phyloP scores from a whole-genome alignment of 257 asterid species.

The Solanum bulbocastanum region DNA sequence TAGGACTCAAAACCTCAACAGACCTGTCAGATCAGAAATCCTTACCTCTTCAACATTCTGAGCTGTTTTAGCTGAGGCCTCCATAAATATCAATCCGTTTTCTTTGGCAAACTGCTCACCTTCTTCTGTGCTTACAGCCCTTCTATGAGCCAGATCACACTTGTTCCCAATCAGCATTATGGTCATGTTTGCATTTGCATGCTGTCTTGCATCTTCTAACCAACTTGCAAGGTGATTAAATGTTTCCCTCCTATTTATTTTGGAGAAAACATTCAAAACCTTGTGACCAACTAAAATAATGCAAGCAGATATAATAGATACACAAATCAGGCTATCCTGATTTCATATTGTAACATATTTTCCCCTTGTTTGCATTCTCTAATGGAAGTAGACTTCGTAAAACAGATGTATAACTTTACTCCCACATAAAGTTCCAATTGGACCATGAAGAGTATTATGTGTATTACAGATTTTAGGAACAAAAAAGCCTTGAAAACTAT shows the following conservation, averaged over 20 bases:
- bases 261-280: neutral
- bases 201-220: slow-evolving; percentile 58
- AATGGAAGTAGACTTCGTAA: neutral
- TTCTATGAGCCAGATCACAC: slow-evolving; percentile 65
- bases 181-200: slow-evolving; percentile 59
- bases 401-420: neutral
- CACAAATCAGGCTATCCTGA: neutral
- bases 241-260: slow-evolving; percentile 13
- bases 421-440: neutral
- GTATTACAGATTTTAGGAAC: neutral
- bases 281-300: neutral
- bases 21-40: neutral
- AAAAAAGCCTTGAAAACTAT: neutral
- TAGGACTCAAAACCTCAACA: neutral
- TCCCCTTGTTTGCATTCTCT: neutral
- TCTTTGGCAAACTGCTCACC: slow-evolving; percentile 76
- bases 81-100: slow-evolving; percentile 47
- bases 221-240: slow-evolving; percentile 23
- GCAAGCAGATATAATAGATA: neutral
- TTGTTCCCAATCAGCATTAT: slow-evolving; percentile 78
- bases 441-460: neutral
- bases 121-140: slow-evolving; percentile 83
- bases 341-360: neutral
- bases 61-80: slow-evolving; percentile 19
- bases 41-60: slow-evolving; percentile 21